phyloP scores from a whole-genome alignment of 176 grass and related monocot genomes.

The Raddia guianensis region DNA sequence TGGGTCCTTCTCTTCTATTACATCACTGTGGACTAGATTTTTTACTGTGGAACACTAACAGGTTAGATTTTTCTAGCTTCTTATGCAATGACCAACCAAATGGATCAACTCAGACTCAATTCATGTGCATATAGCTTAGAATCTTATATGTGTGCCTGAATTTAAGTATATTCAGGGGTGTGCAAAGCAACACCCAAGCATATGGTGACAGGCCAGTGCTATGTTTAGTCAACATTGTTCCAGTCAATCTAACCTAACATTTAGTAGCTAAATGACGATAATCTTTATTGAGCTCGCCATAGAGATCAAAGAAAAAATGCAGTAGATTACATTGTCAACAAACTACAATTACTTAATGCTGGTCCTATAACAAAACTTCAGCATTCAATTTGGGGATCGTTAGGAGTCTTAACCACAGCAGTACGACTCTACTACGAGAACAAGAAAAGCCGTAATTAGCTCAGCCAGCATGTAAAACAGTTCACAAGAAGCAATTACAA shows the following conservation, averaged over 20 bases:
- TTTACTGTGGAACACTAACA: no score
- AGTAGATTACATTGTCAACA: not conserved
- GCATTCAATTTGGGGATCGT: not conserved
- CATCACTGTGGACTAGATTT: no score
- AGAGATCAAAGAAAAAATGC: not conserved
- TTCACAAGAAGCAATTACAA: not conserved
- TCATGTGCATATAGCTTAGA: not conserved
- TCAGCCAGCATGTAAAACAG: not conserved
- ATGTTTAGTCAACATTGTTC: not conserved
- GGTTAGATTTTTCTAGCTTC: no score
- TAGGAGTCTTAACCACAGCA: not conserved
- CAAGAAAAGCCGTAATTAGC: constrained; percentile 16
- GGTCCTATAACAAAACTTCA: not conserved
- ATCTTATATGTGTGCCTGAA: not conserved
- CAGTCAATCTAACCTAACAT: not conserved
- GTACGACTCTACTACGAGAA: not conserved
- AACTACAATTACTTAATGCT: not conserved
- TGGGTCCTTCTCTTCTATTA: no score
- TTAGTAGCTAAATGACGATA: constrained; percentile 7
- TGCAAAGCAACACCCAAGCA: not conserved
- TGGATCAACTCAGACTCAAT: not conserved
- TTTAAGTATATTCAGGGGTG: not conserved
- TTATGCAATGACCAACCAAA: not conserved
- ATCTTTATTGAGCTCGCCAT: not conserved
- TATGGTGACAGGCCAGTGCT: not conserved